Conservation (phyloP, 495 filamentous ascomycete species). For the Echria macrotheca region DNA sequence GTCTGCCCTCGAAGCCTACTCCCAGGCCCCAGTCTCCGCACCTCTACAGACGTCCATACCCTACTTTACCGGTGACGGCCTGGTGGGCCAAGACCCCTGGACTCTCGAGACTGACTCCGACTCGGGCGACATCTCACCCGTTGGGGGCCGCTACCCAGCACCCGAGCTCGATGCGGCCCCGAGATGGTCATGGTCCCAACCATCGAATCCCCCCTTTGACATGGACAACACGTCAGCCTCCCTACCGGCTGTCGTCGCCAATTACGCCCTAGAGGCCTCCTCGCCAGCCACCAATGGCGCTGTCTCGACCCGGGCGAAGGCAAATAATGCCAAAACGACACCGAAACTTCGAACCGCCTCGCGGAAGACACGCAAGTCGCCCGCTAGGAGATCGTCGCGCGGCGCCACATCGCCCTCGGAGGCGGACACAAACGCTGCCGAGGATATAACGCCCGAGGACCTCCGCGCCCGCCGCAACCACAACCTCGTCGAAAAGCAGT, state of each 20-base stretch:
- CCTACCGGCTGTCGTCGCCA: no score
- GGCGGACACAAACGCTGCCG: background rate
- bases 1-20: no score
- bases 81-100: no score
- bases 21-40: no score
- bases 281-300: background rate
- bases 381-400: background rate
- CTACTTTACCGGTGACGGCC: background rate
- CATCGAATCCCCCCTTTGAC: background rate
- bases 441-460: conserved; percentile 20
- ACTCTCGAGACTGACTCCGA: conserved; percentile 7
- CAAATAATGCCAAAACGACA: background rate
- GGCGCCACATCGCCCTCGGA: background rate
- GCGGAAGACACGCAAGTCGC: conserved; percentile 17
- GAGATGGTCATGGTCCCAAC: conserved; percentile 1
- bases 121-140: background rate
- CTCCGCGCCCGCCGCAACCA: conserved; percentile 23
- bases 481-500: conserved; percentile 30
- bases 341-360: conserved; percentile 18
- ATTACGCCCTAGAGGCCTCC: no score
- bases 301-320: background rate
- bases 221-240: background rate
- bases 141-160: background rate
- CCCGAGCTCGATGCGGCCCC: background rate
- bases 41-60: no score